A percentile compares a stretch with the other conserved stretches of the same genome.
phyloP scores from a whole-genome alignment of 208 protist genomes.

The Naegleria gruberi region DNA sequence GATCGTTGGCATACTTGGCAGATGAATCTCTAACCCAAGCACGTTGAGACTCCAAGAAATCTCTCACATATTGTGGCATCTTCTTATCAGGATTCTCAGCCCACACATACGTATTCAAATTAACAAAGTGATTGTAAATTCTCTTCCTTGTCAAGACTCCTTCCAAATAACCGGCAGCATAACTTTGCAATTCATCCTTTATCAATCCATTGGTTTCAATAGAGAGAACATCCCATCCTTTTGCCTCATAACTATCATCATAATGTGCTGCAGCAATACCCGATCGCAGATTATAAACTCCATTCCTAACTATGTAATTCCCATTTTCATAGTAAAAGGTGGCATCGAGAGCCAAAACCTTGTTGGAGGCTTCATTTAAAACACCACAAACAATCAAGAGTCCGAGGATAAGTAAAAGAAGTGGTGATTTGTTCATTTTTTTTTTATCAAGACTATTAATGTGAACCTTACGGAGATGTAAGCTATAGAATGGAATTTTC shows the following conservation, averaged over 20 bases:
- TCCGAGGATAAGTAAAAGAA: no score
- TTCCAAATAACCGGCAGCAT: conserved; percentile 8
- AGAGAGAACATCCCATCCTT: not conserved
- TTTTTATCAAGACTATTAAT: no score
- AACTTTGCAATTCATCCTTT: not conserved
- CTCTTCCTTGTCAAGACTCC: not conserved
- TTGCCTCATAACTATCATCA: not conserved
- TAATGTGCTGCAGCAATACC: not conserved
- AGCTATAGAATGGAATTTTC: no score
- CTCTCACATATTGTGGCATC: not conserved
- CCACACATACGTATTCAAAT: not conserved
- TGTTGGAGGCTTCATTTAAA: no score
- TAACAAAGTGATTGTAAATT: not conserved
- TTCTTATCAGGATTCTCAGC: not conserved
- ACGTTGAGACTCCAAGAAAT: not conserved
- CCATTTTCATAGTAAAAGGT: not conserved
- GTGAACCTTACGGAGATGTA: no score
- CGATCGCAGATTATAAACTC: not conserved
- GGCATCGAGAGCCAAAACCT: not conserved
- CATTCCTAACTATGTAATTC: not conserved
- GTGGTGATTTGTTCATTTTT: no score
- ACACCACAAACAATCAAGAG: no score
- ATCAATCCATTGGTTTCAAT: not conserved
- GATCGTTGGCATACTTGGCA: not conserved
- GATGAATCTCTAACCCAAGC: not conserved